phyloP scores from a whole-genome alignment of 352 stramenopile species.

The Globisporangium radiosum region DNA sequence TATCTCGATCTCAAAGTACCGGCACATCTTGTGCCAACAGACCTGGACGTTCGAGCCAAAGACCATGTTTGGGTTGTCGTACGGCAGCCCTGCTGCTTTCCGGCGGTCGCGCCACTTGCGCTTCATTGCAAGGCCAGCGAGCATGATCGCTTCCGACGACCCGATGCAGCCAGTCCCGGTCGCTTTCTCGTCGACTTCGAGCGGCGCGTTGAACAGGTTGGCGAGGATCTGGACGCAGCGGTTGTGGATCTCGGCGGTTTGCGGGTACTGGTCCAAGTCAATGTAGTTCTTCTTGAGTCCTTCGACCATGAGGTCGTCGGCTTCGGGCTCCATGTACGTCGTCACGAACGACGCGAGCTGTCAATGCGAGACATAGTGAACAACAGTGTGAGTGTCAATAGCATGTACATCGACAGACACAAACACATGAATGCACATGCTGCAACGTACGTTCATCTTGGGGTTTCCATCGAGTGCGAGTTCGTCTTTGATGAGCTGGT shows the following conservation, averaged over 20 bases:
- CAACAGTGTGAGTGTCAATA: background rate
- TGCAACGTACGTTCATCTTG: slow-evolving; percentile 75
- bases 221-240: slow-evolving; percentile 90
- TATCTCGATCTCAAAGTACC: slow-evolving; percentile 92
- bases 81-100: slow-evolving; percentile 61
- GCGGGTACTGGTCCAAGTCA: slow-evolving; percentile 90
- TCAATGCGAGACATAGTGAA: background rate
- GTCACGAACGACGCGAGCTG: slow-evolving; percentile 87
- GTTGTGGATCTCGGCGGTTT: slow-evolving; percentile 92
- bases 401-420: background rate
- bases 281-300: slow-evolving; percentile 91
- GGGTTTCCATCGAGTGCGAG: slow-evolving; percentile 86
- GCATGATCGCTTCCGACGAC: slow-evolving; percentile 91
- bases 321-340: slow-evolving; percentile 90
- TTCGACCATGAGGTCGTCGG: slow-evolving; percentile 87
- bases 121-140: slow-evolving; percentile 88
- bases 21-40: slow-evolving; percentile 93
- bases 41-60: slow-evolving; percentile 91
- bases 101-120: slow-evolving; percentile 87
- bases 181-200: slow-evolving; percentile 41
- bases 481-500: slow-evolving; percentile 88
- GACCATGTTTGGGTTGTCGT: slow-evolving; percentile 89
- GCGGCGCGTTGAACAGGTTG: slow-evolving; percentile 85
- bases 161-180: slow-evolving; percentile 88
- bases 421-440: background rate